Base-by-base conservation (phyloP, 768 basidiomycete genomes). In the Heimioporus sp. region DNA sequence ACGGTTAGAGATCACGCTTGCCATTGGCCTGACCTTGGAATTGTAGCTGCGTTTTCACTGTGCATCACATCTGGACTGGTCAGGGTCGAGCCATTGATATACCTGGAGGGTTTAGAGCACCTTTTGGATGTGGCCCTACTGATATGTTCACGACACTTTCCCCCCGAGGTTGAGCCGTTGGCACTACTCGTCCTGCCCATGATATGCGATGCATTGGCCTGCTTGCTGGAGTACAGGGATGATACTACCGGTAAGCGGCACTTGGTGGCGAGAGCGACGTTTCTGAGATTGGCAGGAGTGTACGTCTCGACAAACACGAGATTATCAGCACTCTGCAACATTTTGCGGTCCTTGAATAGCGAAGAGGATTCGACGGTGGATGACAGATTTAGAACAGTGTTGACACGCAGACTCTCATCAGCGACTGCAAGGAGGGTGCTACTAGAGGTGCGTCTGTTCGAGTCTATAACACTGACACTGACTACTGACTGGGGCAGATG, bases 51-150 rank as follows among this genome's bases (percentile, higher is more conserved):
- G 2, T 72, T 83, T 56, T 70, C 82, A 6, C 53, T 72, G 24
- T 79, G 77, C 54, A 62, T 82, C 42, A 46, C 72, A 5, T 63
- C 68, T 6, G 63, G 62, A 5, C 48, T 55, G 2, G 46, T 57
- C 31, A 45, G 52, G 1, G 63, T 62, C 38, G 74, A 75, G 45
- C 55, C 75, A 3, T 61, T 83, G 30, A 64, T 67, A 36, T 69
- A 69, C 50, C 68, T 74, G 10, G 84, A 86, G 46, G 62, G 62
- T 15, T 51, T 66, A 52, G 71, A 79, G 41, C 74, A 78, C 59
- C 62, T 89, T 46, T 66, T 78, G 28, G 79, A 82, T 47, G 65
- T 72, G 1, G 59, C 82, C 7, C 56, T 83, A 7, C 65, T 80
- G 35, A 77, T 82, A 34, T 59, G 81, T 31, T 69, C 74, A n/a